These are phyloP conservation scores for Phytophthora sp. DNA, from an alignment of 352 stramenopile genomes.

Conservation along the genomic window DNA sequence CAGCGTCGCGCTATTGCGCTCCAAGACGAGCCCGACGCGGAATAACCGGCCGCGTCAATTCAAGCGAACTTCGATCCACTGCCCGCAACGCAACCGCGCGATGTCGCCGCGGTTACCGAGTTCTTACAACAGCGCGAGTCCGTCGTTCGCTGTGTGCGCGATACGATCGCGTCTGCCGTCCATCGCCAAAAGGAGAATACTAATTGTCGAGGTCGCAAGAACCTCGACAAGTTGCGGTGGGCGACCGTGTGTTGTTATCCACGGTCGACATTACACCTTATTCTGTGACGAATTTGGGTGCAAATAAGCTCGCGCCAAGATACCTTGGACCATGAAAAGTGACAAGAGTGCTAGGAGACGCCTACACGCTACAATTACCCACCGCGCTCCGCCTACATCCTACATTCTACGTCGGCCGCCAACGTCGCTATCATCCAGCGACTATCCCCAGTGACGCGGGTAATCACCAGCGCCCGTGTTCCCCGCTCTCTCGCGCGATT, in stretches of 20 bases:
- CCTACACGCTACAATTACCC: background rate
- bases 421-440: background rate
- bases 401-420: background rate
- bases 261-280: background rate
- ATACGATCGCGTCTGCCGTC: constrained; percentile 30
- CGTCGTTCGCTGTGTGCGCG: background rate
- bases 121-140: background rate
- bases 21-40: too few relatives aligned
- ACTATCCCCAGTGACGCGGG: background rate
- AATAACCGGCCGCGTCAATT: too few relatives aligned
- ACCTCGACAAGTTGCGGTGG: constrained; percentile 6
- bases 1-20: too few relatives aligned
- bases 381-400: background rate
- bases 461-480: background rate
- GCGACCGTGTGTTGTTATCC: constrained; percentile 26
- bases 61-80: background rate
- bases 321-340: background rate
- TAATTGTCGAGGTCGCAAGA: constrained; percentile 17
- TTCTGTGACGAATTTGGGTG: background rate
- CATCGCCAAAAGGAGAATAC: constrained; percentile 32
- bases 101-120: background rate
- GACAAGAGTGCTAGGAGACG: background rate
- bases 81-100: background rate
- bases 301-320: too few relatives aligned
- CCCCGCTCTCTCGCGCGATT: background rate